phyloP scores from a whole-genome alignment of 139 green algal species.

The Coelastrella sp. region DNA sequence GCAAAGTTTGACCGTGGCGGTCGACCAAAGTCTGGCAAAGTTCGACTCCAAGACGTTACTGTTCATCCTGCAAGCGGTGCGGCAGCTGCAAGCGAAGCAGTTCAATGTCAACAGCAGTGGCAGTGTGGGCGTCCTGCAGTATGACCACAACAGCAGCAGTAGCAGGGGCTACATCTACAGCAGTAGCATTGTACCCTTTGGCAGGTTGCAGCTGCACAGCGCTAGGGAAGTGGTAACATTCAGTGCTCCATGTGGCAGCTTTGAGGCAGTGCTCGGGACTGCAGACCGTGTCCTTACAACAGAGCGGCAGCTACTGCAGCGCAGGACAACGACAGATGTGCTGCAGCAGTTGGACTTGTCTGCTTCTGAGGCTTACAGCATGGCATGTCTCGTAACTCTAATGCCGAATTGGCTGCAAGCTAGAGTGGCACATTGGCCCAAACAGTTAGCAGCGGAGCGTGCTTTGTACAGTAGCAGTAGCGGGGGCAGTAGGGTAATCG shows the following conservation, averaged over 20 bases:
- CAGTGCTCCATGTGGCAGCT: background rate
- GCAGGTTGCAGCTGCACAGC: background rate
- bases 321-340: background rate
- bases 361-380: slow-evolving; percentile 28
- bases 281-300: background rate
- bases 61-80: background rate
- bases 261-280: too few relatives aligned
- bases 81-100: background rate
- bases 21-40: background rate
- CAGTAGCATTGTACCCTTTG: background rate
- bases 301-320: background rate
- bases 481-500: background rate
- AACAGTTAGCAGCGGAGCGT: slow-evolving; percentile 19
- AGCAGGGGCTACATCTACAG: background rate
- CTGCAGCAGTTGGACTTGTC: slow-evolving; percentile 14
- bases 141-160: background rate
- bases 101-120: background rate
- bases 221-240: background rate
- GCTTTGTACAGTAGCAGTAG: background rate
- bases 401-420: slow-evolving; percentile 31
- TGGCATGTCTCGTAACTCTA: slow-evolving; percentile 30
- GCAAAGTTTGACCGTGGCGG: background rate
- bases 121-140: background rate
- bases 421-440: slow-evolving; percentile 8
- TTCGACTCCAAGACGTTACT: background rate